Base-by-base conservation (phyloP, 371 early-diverging fungal species). In the Lichtheimia ornata region DNA sequence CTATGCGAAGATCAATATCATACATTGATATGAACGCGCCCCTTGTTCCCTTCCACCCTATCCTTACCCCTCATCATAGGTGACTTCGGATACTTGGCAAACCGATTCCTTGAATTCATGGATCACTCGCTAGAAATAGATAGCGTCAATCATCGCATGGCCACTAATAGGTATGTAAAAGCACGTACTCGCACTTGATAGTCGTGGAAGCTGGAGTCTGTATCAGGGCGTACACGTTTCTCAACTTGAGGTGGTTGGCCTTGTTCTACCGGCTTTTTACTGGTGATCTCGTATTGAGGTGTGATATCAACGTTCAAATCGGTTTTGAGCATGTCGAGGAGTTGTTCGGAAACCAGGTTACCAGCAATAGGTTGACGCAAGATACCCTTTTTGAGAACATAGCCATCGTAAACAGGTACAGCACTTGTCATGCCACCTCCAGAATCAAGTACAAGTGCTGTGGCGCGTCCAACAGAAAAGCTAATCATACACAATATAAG, bases 401-500 rank as follows among this genome's bases (percentile, higher is more conserved):
- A 96, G 30, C 99, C 99, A 63, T 98, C 99, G 66, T 86, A 91
- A 0, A 98, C 97, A 17, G 99, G 97, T 0, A 93, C 91, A 4
- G 90, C 97, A 65, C 92, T 92, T 3, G 96, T 93, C 55, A 76
- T 77, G 28, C 88, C 83, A 59, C 88, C 95, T 12, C 99, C 99
- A 13, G 92, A 91, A 67, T 97, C 97, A 53, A 98, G 69, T 28
- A 98, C 95, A 35, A 98, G 79, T 11, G 90, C 96, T 12, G 95
- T 93, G 15, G 93, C 83, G 56, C 87, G 78, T 44, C 99, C 99
- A 0, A 93, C 84, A 6, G 97, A 91, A 65, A 96, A 98, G 40
- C 87, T 94, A 66, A 20, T n/a, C 18, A 49, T 1, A n/a, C 49
- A 25, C 65, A 41, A 41, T 28, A 35, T 35, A 9, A 41, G 17